These are phyloP conservation scores for Globisporangium perplexum DNA, from an alignment of 352 stramenopile species.

Conservation along the genomic window DNA sequence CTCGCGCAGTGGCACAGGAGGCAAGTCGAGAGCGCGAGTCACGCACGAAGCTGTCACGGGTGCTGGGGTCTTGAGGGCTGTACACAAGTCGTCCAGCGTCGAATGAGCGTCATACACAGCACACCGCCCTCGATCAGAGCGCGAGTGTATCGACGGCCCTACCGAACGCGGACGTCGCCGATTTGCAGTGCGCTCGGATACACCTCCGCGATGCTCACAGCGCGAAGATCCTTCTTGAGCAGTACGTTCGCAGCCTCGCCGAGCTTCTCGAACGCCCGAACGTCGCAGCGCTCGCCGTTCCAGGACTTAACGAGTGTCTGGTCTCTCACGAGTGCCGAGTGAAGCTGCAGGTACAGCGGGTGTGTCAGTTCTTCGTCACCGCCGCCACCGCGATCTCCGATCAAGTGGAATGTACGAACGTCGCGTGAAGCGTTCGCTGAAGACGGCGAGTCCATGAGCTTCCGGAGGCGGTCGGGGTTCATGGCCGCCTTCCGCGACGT, in stretches of 20 bases:
- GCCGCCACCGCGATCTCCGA: too few relatives aligned
- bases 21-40: neutral
- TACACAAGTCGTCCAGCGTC: neutral
- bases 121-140: neutral
- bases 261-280: conserved; percentile 40
- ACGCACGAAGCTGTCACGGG: conserved; percentile 9
- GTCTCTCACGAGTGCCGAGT: conserved; percentile 29
- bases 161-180: conserved; percentile 12
- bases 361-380: neutral
- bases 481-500: conserved; percentile 34
- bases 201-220: conserved; percentile 14
- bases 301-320: conserved; percentile 40
- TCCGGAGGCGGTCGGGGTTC: conserved; percentile 46
- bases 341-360: conserved; percentile 9
- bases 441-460: conserved; percentile 54
- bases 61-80: conserved; percentile 5
- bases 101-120: neutral
- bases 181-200: conserved; percentile 17
- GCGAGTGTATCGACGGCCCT: too few relatives aligned
- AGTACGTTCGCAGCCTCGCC: conserved; percentile 24
- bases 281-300: conserved; percentile 56
- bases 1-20: too few relatives aligned
- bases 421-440: conserved; percentile 30
- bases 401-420: too few relatives aligned
- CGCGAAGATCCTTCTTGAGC: conserved; percentile 28